These are phyloP conservation scores for Blastobotrys aristatus DNA, from an alignment of 1,139 yeast genomes.

Conservation along the genomic window DNA sequence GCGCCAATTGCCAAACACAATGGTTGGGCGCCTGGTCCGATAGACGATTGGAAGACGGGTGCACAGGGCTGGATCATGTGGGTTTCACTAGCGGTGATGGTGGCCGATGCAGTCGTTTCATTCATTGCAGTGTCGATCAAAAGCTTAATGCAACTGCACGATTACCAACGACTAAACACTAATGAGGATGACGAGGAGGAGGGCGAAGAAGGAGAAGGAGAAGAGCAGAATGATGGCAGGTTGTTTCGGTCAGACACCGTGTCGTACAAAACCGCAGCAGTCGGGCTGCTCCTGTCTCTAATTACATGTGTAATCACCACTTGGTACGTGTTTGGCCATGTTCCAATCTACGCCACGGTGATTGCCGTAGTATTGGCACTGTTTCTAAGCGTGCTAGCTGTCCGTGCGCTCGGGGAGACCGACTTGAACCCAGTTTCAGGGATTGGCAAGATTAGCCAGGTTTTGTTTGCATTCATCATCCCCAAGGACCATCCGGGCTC, in stretches of 20 bases:
- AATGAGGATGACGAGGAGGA: too few relatives aligned
- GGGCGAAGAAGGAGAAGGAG: slow-evolving; percentile 12
- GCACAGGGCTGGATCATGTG: slow-evolving; percentile 98
- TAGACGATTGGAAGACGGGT: slow-evolving; percentile 89
- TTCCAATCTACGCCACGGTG: slow-evolving; percentile 66
- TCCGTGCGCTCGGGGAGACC: slow-evolving; percentile 92
- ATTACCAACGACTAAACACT: background rate
- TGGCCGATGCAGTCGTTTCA: slow-evolving; percentile 82
- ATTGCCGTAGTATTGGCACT: slow-evolving; percentile 71
- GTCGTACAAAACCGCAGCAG: slow-evolving; percentile 44
- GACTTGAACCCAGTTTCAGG: slow-evolving; percentile 97
- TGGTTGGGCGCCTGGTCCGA: slow-evolving; percentile 87
- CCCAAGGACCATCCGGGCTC: slow-evolving; percentile 75
- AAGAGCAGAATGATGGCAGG: slow-evolving; percentile 19
- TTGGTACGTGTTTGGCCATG: slow-evolving; percentile 54
- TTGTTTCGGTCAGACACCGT: slow-evolving; percentile 33
- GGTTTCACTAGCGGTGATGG: slow-evolving; percentile 91
- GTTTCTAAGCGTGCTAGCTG: slow-evolving; percentile 76
- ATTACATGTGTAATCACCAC: slow-evolving; percentile 62
- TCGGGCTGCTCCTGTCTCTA: slow-evolving; percentile 63
- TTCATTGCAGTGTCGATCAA: slow-evolving; percentile 55
- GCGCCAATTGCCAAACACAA: slow-evolving; percentile 68
- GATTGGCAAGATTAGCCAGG: slow-evolving; percentile 88
- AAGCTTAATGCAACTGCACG: slow-evolving; percentile 18
- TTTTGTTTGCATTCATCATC: slow-evolving; percentile 76